Evolutionary conservation across 1,284 basidiomycete genomes (phyloP).

Genomic region (Irpex lacteus): DNA sequence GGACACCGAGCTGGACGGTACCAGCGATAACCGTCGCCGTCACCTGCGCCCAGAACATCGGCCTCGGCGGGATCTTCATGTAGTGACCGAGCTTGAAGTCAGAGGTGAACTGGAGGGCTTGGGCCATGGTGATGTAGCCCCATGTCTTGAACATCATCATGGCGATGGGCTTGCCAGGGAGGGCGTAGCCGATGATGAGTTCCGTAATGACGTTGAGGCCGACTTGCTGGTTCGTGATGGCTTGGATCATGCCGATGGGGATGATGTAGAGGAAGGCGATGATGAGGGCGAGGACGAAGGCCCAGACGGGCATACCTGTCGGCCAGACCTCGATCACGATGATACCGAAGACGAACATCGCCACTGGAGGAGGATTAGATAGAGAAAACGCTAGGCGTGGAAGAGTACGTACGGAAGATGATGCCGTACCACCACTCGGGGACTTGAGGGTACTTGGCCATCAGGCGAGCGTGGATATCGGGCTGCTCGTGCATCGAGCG

Average conservation of each 20-base stretch:
- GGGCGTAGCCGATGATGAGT: conserved; percentile 47
- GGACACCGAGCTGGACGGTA: conserved; percentile 45
- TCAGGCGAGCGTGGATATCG: conserved; percentile 84
- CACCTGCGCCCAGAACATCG: conserved; percentile 49
- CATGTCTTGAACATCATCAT: conserved; percentile 64
- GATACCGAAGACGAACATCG: conserved; percentile 62
- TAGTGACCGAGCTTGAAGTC: conserved; percentile 56
- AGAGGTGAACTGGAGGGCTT: conserved; percentile 45
- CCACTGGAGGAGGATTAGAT: conserved; percentile 22
- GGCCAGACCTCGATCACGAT: conserved; percentile 69
- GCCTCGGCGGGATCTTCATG: conserved; percentile 50
- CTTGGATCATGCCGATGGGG: conserved; percentile 68
- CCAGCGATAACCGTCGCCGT: conserved; percentile 47
- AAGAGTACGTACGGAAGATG: conserved; percentile 39
- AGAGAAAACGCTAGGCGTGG: too few relatives aligned
- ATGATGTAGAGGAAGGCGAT: conserved; percentile 54
- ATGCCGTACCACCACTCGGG: conserved; percentile 75
- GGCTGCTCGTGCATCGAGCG: conserved; percentile 70
- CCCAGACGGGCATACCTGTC: conserved; percentile 66
- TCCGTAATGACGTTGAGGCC: conserved; percentile 56
- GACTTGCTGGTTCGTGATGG: conserved; percentile 63
- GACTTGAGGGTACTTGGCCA: conserved; percentile 70
- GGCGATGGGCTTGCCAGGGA: conserved; percentile 53
- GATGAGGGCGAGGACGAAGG: conserved; percentile 41
- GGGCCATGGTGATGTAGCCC: conserved; percentile 50